phyloP scores from a whole-genome alignment of 1,284 basidiomycete species.

The Rugosomyces carneus region DNA sequence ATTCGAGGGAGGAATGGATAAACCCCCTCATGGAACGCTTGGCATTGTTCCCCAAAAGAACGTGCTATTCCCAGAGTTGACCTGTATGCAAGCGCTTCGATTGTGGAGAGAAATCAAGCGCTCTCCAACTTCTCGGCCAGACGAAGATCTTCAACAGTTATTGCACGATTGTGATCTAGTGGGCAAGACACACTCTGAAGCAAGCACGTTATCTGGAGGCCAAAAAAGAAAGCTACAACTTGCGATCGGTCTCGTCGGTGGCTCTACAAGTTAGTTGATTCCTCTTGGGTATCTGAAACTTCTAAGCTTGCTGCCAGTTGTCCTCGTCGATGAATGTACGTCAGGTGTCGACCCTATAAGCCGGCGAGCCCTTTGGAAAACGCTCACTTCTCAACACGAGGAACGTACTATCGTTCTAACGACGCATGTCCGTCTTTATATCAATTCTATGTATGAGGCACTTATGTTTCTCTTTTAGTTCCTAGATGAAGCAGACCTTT shows the following conservation, averaged over 20 bases:
- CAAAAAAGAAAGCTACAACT: slow-evolving; percentile 80
- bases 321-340: slow-evolving; percentile 56
- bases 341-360: slow-evolving; percentile 79
- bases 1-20: slow-evolving; percentile 52
- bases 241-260: slow-evolving; percentile 71
- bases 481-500: slow-evolving; percentile 74
- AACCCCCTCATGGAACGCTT: slow-evolving; percentile 55
- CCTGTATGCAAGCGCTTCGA: slow-evolving; percentile 65
- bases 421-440: slow-evolving; percentile 45
- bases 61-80: slow-evolving; percentile 73
- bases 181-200: slow-evolving; percentile 59
- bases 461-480: slow-evolving; percentile 29
- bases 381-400: slow-evolving; percentile 57
- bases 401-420: slow-evolving; percentile 64
- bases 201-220: slow-evolving; percentile 65
- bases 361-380: slow-evolving; percentile 71
- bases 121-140: slow-evolving; percentile 34
- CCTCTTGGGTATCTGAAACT: slow-evolving; percentile 17
- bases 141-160: slow-evolving; percentile 57
- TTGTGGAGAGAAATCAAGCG: slow-evolving; percentile 74
- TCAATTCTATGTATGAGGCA: neutral
- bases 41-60: slow-evolving; percentile 82
- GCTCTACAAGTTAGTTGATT: slow-evolving; percentile 33
- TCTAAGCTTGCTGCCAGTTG: slow-evolving; percentile 21
- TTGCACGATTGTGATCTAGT: slow-evolving; percentile 68